Percentiles rank a stretch among this genome's conserved stretches.
Conservation (phyloP, 2,329 filamentous ascomycete genomes). For the Apiospora sp. region DNA sequence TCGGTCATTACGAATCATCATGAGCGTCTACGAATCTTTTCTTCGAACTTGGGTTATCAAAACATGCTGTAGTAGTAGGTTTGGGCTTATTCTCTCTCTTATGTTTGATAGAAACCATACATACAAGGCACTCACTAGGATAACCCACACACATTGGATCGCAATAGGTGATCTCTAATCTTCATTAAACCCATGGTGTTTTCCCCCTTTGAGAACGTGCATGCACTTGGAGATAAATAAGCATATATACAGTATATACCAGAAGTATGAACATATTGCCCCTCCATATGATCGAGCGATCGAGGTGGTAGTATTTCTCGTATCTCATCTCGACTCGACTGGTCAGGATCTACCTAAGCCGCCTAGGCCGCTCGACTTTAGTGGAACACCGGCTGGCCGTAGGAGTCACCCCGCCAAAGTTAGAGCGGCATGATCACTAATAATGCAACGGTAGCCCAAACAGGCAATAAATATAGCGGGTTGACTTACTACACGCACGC, state of each 20-base stretch:
- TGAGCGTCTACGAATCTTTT: conserved; percentile 18
- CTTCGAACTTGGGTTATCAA: neutral
- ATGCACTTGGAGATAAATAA: no score
- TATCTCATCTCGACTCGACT: neutral
- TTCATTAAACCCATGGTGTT: no score
- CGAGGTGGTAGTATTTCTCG: neutral
- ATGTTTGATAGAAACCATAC: conserved; percentile 8
- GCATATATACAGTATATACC: no score
- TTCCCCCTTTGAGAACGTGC: no score
- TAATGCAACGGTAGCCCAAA: neutral
- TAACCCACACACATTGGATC: conserved; percentile 2
- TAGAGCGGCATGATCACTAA: neutral
- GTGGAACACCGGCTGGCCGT: conserved; percentile 12
- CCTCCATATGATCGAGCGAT: neutral
- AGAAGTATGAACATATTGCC: no score
- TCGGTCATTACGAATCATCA: conserved; percentile 20
- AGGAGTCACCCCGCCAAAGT: neutral
- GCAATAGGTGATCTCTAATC: neutral
- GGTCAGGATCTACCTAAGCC: neutral
- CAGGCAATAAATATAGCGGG: neutral
- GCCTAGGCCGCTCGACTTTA: neutral
- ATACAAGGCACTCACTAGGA: conserved; percentile 17
- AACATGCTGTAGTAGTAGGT: neutral
- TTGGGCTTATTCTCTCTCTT: neutral
- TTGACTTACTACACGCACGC: neutral